Evolutionary conservation across 176 grass and related monocot genomes (phyloP), one percentile per base, ranked within the genome.

Genomic region (Musa troglodytarum): DNA sequence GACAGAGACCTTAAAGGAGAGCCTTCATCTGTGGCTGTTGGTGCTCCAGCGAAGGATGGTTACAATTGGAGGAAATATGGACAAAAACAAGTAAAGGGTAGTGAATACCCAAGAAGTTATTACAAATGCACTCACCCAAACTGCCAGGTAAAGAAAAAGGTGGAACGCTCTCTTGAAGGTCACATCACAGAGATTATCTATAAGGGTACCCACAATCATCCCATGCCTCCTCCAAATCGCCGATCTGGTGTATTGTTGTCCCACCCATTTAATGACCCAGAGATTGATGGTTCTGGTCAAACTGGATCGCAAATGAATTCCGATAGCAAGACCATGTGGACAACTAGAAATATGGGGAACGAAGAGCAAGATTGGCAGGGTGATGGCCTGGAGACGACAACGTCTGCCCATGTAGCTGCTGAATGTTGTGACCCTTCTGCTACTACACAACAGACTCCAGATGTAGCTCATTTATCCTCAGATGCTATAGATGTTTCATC

Each of bases 41-140:
- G 54, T 61, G 73, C 73, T 1, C 53, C 54, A 11, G 54, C 53
- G 20, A 54, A 75, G 73, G 73, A 75, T 75, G 73, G 73, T n/a
- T 75, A 59, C 54, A 75, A 75, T 12, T 75, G 73, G 73, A 58
- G 73, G 28, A 75, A 75, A 75, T 75, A 75, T 49, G 73, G 54
- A 15, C 73, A 75, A 26, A 75, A 75, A 61, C 73, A 75, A 26
- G 73, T 75, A 11, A 75, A 75, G 17, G 54, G 54, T 10, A 75
- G 73, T 49, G 73, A 75, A 75, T 75, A 59, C 26, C 73, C 73
- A 59, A 56, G 73, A 49, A 75, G 73, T 75, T 75, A 75, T 58
- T 75, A 75, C 26, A 75, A 75, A 49, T 75, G 73, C 73, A 75
- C 73, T 49, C 73, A 75, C 53, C 21, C 53, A 10, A 75, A 75